Conservation (phyloP, 164 flowering plant species). For the Aristolochia fimbriata region DNA sequence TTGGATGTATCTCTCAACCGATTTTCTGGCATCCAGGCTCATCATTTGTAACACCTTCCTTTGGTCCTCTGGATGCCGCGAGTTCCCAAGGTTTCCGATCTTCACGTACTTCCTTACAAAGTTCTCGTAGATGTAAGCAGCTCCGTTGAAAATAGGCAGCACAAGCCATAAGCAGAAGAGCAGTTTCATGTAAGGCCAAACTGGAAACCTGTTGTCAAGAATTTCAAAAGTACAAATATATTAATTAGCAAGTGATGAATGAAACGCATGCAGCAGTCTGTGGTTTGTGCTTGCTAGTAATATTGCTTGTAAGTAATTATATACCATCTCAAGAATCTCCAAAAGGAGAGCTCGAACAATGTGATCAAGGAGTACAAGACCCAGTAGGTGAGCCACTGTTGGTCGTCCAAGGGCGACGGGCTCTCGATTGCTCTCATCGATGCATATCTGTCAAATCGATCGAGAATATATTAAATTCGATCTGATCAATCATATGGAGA, state of each 20-base stretch:
- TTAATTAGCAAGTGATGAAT: no score
- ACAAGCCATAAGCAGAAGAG: slow-evolving; percentile 77
- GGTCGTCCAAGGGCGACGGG: slow-evolving; percentile 71
- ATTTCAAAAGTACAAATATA: background rate
- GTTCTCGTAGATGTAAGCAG: slow-evolving; percentile 76
- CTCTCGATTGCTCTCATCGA: slow-evolving; percentile 84
- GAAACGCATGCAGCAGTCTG: no score
- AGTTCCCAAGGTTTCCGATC: slow-evolving; percentile 28
- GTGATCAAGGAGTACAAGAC: slow-evolving; percentile 71
- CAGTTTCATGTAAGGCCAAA: slow-evolving; percentile 78
- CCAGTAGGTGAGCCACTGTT: slow-evolving; percentile 97
- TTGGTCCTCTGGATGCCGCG: slow-evolving; percentile 37
- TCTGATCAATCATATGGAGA: no score
- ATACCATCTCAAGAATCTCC: slow-evolving; percentile 70
- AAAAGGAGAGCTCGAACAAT: slow-evolving; percentile 74
- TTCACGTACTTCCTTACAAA: slow-evolving; percentile 53
- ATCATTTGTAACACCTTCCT: slow-evolving; percentile 67
- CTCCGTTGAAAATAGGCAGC: slow-evolving; percentile 77
- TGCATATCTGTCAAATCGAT: slow-evolving; percentile 47
- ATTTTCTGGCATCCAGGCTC: slow-evolving; percentile 72
- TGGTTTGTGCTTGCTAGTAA: slow-evolving; percentile 6
- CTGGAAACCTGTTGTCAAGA: slow-evolving; percentile 52
- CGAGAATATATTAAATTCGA: no score
- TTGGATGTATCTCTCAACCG: slow-evolving; percentile 65
- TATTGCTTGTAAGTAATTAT: no score